Evolutionary conservation across 805 yeast genomes (phyloP), one percentile per base, ranked within the genome.

Genomic region (Lachancea kluyveri): DNA sequence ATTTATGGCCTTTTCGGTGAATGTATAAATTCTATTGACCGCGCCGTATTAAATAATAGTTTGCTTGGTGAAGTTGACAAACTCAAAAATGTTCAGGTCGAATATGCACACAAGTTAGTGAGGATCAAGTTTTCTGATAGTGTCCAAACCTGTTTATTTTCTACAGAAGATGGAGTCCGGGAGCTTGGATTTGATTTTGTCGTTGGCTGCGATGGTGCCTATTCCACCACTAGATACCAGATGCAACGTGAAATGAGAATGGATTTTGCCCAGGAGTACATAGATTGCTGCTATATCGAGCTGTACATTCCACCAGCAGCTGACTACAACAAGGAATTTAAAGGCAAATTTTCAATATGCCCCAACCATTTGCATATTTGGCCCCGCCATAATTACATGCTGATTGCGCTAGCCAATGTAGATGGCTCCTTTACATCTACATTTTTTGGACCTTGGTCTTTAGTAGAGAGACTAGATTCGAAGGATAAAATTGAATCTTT

Each of bases 391-490:
- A 68, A 82, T 33, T 84, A 66, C 52, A 88, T 88, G 96, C 68
- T 88, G 44, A 88, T 88, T 48, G 95, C 95, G 1, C 66, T 88
- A 37, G 83, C 96, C 7, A 88, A 88, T 45, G 56, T 61, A 15
- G 94, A 84, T 52, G 92, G 90, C 0, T 78, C 94, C 5, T 88
- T 87, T 57, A 88, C 96, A 0, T 79, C 85, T 2, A 88, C 96
- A 0, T 77, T 87, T 43, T 88, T 88, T 62, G 86, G 85, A 8
- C 85, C 95, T 1, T 79, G 86, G 79, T 49, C 59, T 4, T 49
- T 81, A 11, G 73, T 81, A 14, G 82, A 80, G 34, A 56, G 68
- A 3, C 43, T 80, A 19, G 30, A 64, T 22, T 47, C 67, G 4
- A 64, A 66, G 2, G 65, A 59, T 3, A 64, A 64, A 17, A 70